These are phyloP conservation scores for Ceratobasidium sp. DNA, from an alignment of 1,284 basidiomycete species.

Conservation along the genomic window DNA sequence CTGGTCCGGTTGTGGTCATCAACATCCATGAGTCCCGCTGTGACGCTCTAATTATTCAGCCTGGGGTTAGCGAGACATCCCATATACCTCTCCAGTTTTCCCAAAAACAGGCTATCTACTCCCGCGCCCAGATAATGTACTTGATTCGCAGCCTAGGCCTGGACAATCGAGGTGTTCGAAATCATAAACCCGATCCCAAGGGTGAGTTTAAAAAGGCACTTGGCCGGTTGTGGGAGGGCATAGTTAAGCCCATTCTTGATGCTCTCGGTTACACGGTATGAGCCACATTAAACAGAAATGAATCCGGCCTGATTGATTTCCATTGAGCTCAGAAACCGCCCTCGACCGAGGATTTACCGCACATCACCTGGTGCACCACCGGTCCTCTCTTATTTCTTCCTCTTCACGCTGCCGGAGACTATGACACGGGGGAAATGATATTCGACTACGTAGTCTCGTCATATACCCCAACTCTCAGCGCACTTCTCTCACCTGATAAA, in stretches of 20 bases:
- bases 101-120: background rate
- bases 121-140: background rate
- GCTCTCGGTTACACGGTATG: conserved; percentile 7
- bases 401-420: background rate
- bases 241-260: conserved; percentile 7
- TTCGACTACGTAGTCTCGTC: background rate
- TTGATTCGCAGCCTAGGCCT: background rate
- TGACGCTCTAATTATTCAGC: background rate
- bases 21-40: background rate
- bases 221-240: background rate
- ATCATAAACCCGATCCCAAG: background rate
- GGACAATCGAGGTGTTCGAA: background rate
- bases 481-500: background rate
- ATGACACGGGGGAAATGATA: background rate
- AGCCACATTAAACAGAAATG: background rate
- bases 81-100: background rate
- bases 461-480: background rate
- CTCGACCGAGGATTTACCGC: background rate
- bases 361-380: conserved; percentile 8
- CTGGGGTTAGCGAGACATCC: too few relatives aligned
- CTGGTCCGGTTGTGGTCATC: background rate
- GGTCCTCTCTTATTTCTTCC: conserved; percentile 1
- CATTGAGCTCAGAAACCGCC: background rate
- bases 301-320: background rate
- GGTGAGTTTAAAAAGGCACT: background rate